Evolutionary conservation across 441 rosid genomes (phyloP).

Genomic region (Biscutella laevigata): DNA sequence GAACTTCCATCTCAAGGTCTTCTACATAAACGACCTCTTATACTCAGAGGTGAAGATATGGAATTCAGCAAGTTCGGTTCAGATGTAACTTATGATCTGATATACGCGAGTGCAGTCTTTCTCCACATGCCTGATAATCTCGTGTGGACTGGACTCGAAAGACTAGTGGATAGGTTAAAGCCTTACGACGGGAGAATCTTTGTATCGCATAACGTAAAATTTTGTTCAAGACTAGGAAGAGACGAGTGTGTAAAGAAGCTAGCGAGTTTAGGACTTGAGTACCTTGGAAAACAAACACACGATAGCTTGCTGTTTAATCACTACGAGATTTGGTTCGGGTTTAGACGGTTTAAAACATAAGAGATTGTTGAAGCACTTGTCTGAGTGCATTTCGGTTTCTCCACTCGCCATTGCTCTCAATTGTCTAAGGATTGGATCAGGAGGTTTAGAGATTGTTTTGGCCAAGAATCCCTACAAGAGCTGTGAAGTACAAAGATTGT

Average conservation of each 20-base stretch:
- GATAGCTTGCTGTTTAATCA: slow-evolving; percentile 91
- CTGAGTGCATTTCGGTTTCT: neutral
- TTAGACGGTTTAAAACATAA: slow-evolving; percentile 52
- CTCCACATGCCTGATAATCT: slow-evolving; percentile 94
- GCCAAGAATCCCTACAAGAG: neutral
- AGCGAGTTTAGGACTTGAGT: slow-evolving; percentile 61
- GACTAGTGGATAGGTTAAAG: slow-evolving; percentile 53
- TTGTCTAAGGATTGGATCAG: neutral
- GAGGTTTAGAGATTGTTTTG: neutral
- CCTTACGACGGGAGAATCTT: slow-evolving; percentile 71
- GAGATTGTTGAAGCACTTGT: neutral
- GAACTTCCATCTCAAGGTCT: slow-evolving; percentile 97
- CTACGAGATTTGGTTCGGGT: slow-evolving; percentile 89
- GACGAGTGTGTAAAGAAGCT: slow-evolving; percentile 69
- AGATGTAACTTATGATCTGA: slow-evolving; percentile 49
- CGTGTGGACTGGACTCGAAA: slow-evolving; percentile 84
- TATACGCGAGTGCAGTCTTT: slow-evolving; percentile 96
- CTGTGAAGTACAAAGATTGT: slow-evolving; percentile 10
- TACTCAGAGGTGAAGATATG: slow-evolving; percentile 84
- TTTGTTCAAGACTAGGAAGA: slow-evolving; percentile 75
- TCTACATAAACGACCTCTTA: slow-evolving; percentile 66
- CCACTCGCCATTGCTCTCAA: neutral
- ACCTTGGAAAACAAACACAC: slow-evolving; percentile 60
- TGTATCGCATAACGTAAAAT: slow-evolving; percentile 87
- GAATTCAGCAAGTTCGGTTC: slow-evolving; percentile 70